These are phyloP conservation scores for Fusarium marasasianum DNA, from an alignment of 2,329 filamentous ascomycete species.

Conservation along the genomic window DNA sequence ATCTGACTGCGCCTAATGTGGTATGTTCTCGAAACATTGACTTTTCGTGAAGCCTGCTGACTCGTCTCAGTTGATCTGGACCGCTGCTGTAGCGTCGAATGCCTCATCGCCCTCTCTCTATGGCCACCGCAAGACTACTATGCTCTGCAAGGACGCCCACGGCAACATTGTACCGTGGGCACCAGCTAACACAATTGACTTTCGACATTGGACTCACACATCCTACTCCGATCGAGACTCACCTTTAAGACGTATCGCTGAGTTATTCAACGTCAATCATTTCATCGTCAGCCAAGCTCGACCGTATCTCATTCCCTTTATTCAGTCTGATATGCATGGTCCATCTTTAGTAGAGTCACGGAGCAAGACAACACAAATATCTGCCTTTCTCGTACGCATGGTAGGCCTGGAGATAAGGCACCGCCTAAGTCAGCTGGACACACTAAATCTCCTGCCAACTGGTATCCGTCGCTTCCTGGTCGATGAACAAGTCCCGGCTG, in stretches of 20 bases:
- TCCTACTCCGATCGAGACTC: conserved; percentile 72
- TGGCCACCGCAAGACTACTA: conserved; percentile 67
- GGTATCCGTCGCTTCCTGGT: conserved; percentile 79
- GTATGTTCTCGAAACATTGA: conserved; percentile 61
- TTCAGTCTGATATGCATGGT: conserved; percentile 82
- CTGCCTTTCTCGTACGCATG: conserved; percentile 70
- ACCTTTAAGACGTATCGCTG: conserved; percentile 75
- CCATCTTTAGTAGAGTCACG: conserved; percentile 70
- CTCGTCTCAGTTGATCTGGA: conserved; percentile 74
- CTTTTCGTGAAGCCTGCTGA: conserved; percentile 9
- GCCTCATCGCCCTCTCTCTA: conserved; percentile 72
- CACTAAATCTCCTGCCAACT: conserved; percentile 75
- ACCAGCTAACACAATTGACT: conserved; percentile 67
- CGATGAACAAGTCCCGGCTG: conserved; percentile 82
- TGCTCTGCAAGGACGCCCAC: conserved; percentile 81
- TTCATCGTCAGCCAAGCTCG: conserved; percentile 94
- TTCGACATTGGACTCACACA: conserved; percentile 74
- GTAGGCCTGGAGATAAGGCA: conserved; percentile 82
- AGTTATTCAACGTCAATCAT: conserved; percentile 93
- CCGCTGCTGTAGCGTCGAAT: conserved; percentile 80
- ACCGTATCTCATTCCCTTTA: conserved; percentile 87
- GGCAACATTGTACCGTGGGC: conserved; percentile 81
- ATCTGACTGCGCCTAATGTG: conserved; percentile 92
- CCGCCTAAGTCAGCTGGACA: conserved; percentile 82
- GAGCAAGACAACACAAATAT: conserved; percentile 66